A percentile compares a stretch with the other conserved stretches of the same genome.
These are phyloP conservation scores for Phoma sp. DNA, from an alignment of 2,329 filamentous ascomycete genomes.

Conservation along the genomic window DNA sequence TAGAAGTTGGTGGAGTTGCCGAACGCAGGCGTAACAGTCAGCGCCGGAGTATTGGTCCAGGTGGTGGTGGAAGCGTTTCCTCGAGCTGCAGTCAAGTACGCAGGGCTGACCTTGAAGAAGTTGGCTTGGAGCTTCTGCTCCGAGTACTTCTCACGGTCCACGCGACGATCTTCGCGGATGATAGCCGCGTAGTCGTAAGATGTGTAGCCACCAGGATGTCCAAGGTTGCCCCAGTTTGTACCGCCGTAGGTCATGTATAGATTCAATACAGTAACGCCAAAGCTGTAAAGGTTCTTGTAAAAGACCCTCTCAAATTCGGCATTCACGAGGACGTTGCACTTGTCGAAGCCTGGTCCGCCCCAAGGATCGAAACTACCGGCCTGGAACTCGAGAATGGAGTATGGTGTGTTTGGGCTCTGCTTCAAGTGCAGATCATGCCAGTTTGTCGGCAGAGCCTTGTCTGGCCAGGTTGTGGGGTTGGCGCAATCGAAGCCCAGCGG, in stretches of 20 bases:
- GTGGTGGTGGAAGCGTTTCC: slow-evolving; percentile 37
- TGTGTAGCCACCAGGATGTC: slow-evolving; percentile 66
- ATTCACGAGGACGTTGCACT: slow-evolving; percentile 70
- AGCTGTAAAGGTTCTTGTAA: slow-evolving; percentile 76
- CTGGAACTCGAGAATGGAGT: slow-evolving; percentile 72
- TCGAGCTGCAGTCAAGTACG: slow-evolving; percentile 63
- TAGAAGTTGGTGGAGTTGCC: slow-evolving; percentile 67
- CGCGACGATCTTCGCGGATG: slow-evolving; percentile 72
- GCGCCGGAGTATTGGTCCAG: slow-evolving; percentile 51
- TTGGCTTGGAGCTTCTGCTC: slow-evolving; percentile 79
- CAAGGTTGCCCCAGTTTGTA: slow-evolving; percentile 77
- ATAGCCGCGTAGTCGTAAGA: slow-evolving; percentile 67
- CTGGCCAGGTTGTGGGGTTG: slow-evolving; percentile 68
- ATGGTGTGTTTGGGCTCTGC: slow-evolving; percentile 70
- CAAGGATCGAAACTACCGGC: slow-evolving; percentile 76
- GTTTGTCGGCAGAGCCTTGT: slow-evolving; percentile 61
- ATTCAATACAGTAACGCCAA: slow-evolving; percentile 71
- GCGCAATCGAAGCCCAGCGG: slow-evolving; percentile 62
- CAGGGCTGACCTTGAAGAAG: slow-evolving; percentile 75
- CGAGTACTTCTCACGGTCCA: slow-evolving; percentile 77
- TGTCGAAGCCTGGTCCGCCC: slow-evolving; percentile 72
- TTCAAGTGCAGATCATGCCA: slow-evolving; percentile 62
- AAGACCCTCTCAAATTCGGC: slow-evolving; percentile 79
- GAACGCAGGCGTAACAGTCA: slow-evolving; percentile 68
- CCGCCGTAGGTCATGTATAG: slow-evolving; percentile 82